Conservation (phyloP, 2,329 filamentous ascomycete species). For the Trichoderma harzianum region DNA sequence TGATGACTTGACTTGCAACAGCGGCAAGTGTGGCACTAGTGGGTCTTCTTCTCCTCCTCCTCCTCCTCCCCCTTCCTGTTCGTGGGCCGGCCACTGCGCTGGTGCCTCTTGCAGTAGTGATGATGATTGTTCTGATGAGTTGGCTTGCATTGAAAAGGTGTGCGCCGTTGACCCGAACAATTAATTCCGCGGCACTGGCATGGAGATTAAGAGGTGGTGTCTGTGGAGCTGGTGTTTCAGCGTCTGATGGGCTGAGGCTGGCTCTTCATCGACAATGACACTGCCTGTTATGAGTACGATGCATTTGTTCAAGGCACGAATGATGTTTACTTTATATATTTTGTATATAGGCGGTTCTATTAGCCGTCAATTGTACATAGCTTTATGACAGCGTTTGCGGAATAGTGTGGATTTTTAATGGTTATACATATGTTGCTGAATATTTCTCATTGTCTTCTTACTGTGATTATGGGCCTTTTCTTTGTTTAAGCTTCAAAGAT, state of each 20-base stretch:
- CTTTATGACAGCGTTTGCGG: background rate
- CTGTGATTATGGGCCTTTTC: background rate
- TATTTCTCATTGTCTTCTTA: background rate
- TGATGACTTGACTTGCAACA: conserved; percentile 15
- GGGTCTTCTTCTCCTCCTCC: background rate
- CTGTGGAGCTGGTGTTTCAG: background rate
- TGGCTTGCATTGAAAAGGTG: conserved; percentile 7
- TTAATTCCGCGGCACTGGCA: background rate
- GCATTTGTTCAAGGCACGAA: background rate
- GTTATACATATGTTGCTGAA: background rate
- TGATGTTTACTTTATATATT: background rate
- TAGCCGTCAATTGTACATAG: background rate
- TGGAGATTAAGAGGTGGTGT: background rate
- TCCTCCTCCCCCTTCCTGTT: background rate
- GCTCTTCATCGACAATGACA: background rate
- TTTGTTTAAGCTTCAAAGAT: background rate
- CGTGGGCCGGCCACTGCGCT: conserved; percentile 12
- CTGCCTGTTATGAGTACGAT: background rate
- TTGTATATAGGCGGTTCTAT: background rate
- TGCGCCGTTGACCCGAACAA: conserved; percentile 5
- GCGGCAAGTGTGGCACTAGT: background rate
- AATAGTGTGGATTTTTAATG: background rate
- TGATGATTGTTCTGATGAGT: conserved; percentile 13
- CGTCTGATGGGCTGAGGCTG: background rate
- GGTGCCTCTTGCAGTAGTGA: conserved; percentile 6